These are phyloP conservation scores for Parasarocladium wereldwijsianum DNA, from an alignment of 2,329 filamentous ascomycete genomes.

Conservation along the genomic window DNA sequence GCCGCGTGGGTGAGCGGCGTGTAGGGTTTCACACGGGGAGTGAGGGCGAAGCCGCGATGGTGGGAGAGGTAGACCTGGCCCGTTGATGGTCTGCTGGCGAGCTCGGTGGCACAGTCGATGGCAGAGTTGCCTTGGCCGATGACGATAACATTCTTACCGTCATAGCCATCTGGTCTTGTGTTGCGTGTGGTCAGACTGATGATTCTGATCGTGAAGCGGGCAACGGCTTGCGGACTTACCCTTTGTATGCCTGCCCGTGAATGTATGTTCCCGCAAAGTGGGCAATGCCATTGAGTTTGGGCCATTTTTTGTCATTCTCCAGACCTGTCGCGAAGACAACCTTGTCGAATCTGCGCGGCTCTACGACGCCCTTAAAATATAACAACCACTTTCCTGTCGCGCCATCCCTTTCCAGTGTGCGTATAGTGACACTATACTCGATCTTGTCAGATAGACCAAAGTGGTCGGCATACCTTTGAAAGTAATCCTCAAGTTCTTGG, in stretches of 20 bases:
- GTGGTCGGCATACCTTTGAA: constrained; percentile 10
- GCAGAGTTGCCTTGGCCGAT: constrained; percentile 14
- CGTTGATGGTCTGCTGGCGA: constrained; percentile 7
- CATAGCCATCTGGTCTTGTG: constrained; percentile 8
- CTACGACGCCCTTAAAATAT: constrained; percentile 5
- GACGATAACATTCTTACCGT: constrained; percentile 11
- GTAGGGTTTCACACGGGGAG: constrained; percentile 10
- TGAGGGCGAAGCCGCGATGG: constrained; percentile 9
- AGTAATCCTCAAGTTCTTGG: constrained; percentile 9
- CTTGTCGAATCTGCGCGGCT: constrained; percentile 11
- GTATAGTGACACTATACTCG: constrained; percentile 7
- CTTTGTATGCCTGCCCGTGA: constrained; percentile 12
- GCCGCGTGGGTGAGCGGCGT: constrained; percentile 9
- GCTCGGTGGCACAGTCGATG: constrained; percentile 11
- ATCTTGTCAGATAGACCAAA: constrained; percentile 9
- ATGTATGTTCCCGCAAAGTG: constrained; percentile 9
- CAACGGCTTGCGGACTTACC: constrained; percentile 4
- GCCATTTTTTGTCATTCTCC: constrained; percentile 7
- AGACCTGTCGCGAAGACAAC: constrained; percentile 11
- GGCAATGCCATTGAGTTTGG: constrained; percentile 9
- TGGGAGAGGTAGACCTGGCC: constrained; percentile 11
- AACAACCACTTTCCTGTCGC: constrained; percentile 9
- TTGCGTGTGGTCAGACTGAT: not conserved
- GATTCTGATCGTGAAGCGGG: not conserved
- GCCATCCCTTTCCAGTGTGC: constrained; percentile 7